Conservation (phyloP, 73 alveolate species). For the Loxodes magnus region DNA sequence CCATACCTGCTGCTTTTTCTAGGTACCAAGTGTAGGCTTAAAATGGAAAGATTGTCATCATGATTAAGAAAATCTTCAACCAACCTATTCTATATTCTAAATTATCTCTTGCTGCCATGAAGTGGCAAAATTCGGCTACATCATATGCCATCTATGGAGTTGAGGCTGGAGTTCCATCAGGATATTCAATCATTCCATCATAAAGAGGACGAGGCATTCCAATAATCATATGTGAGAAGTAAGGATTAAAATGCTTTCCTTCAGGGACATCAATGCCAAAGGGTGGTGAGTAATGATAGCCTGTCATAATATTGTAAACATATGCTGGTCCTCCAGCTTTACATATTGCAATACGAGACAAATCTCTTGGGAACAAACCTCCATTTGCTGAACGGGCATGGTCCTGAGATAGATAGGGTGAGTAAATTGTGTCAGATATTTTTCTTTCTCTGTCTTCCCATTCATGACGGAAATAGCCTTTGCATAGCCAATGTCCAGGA, state of each 20-base stretch:
- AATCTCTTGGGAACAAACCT: conserved; percentile 86
- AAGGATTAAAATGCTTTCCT: conserved; percentile 85
- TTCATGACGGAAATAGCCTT: conserved; percentile 79
- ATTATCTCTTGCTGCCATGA: conserved; percentile 47
- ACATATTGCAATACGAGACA: conserved; percentile 60
- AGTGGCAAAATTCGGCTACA: conserved; percentile 75
- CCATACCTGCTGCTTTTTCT: conserved; percentile 5
- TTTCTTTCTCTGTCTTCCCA: conserved; percentile 88
- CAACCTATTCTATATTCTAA: conserved; percentile 12
- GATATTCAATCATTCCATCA: conserved; percentile 87
- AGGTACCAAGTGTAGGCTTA: background rate
- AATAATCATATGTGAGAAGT: conserved; percentile 88
- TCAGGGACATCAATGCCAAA: conserved; percentile 87
- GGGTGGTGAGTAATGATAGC: conserved; percentile 83
- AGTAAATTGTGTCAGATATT: conserved; percentile 80
- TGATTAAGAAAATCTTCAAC: conserved; percentile 7
- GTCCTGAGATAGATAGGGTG: conserved; percentile 86
- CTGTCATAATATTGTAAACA: conserved; percentile 78
- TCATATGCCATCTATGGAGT: conserved; percentile 94
- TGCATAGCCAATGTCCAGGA: conserved; percentile 83
- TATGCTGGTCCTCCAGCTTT: conserved; percentile 81
- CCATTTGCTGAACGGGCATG: conserved; percentile 88
- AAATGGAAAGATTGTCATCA: conserved; percentile 1
- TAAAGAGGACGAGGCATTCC: conserved; percentile 85
- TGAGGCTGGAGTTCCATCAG: conserved; percentile 85